These are phyloP conservation scores for Ascomycota sp. DNA, from an alignment of 2,329 filamentous ascomycete genomes.

Conservation along the genomic window DNA sequence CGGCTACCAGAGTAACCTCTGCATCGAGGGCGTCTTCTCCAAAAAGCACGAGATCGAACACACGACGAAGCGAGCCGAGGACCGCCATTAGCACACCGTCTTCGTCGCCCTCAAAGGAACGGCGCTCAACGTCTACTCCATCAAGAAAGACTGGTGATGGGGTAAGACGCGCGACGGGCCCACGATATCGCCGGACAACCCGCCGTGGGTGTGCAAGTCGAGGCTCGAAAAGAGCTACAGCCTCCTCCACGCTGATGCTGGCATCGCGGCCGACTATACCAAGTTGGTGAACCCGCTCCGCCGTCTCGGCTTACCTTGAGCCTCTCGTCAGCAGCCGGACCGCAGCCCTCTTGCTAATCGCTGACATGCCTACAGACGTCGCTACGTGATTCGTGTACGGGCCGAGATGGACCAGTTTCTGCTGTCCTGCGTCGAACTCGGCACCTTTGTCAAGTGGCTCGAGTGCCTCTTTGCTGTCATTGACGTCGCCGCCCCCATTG, in stretches of 20 bases:
- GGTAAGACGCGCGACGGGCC: conserved; percentile 26
- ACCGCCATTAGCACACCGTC: conserved; percentile 42
- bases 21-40: conserved; percentile 34
- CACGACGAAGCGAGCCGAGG: conserved; percentile 38
- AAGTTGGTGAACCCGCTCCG: conserved; percentile 28
- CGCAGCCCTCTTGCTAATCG: not conserved
- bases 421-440: conserved; percentile 42
- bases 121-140: conserved; percentile 41
- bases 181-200: conserved; percentile 27
- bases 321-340: no score
- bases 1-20: conserved; percentile 34
- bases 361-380: conserved; percentile 19
- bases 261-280: conserved; percentile 51
- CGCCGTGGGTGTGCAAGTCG: conserved; percentile 29
- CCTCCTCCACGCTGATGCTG: conserved; percentile 54
- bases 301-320: no score
- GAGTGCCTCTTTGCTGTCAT: conserved; percentile 53
- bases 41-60: conserved; percentile 48
- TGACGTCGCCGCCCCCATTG: conserved; percentile 47
- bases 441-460: conserved; percentile 47
- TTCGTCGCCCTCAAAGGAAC: conserved; percentile 49
- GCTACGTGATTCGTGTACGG: conserved; percentile 50
- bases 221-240: conserved; percentile 47
- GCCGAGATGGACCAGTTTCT: conserved; percentile 57
- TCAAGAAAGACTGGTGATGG: conserved; percentile 36